Percentiles rank a stretch among this genome's conserved stretches.
phyloP scores from a whole-genome alignment of 2,329 filamentous ascomycete species.

The Sporothrix mexicana region DNA sequence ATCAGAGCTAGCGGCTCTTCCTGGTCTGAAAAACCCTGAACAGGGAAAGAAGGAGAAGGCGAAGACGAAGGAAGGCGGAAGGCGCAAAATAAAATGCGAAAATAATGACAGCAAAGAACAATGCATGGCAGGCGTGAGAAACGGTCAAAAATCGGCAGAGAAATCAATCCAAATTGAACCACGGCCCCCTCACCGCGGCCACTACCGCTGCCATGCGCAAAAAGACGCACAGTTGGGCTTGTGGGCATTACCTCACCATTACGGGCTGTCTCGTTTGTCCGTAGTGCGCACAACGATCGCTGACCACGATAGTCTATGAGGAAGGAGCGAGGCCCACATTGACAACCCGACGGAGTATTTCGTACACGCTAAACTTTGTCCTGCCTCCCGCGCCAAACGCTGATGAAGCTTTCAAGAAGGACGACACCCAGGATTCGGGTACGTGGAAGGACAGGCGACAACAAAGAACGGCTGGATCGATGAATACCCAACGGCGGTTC shows the following conservation, averaged over 20 bases:
- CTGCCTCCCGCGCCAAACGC: constrained; percentile 1
- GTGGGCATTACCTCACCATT: not conserved
- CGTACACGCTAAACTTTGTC: not conserved
- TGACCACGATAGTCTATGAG: not conserved
- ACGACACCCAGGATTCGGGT: not conserved
- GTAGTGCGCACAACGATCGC: not conserved
- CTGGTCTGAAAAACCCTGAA: constrained; percentile 13
- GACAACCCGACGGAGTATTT: not conserved
- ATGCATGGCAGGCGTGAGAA: not conserved
- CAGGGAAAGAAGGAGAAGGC: constrained; percentile 19
- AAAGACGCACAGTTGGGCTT: constrained; percentile 11
- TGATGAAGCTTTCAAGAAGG: not conserved
- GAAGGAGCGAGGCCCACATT: constrained; percentile 15
- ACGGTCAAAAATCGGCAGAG: not conserved
- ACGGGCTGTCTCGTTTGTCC: not conserved
- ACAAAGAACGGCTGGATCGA: not conserved
- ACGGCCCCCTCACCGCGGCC: constrained; percentile 10
- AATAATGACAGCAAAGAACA: not conserved
- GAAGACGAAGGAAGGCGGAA: not conserved
- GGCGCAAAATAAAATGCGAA: constrained; percentile 3
- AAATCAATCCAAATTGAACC: not conserved
- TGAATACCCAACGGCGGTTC: not conserved
- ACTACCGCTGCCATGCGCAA: constrained; percentile 14
- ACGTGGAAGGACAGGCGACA: not conserved
- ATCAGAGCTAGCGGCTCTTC: not conserved